phyloP scores from a whole-genome alignment of 371 early-diverging fungal genomes.

The Mortierella sp. region DNA sequence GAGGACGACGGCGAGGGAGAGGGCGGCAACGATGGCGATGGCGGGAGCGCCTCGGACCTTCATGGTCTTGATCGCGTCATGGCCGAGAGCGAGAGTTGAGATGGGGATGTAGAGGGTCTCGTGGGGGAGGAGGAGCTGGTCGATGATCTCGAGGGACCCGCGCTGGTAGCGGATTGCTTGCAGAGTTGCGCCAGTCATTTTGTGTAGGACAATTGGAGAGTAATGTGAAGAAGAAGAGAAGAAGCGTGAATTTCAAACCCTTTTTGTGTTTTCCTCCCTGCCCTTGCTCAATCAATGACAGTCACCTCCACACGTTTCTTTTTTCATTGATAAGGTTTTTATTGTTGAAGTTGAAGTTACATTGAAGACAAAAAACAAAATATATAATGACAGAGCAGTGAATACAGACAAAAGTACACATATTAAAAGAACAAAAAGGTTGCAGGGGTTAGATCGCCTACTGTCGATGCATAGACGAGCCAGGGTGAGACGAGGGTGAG shows the following conservation, averaged over 20 bases:
- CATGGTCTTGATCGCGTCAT: slow-evolving; percentile 94
- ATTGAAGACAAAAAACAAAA: background rate
- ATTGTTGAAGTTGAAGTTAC: background rate
- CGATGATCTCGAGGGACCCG: slow-evolving; percentile 81
- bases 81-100: slow-evolving; percentile 77
- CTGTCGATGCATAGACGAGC: slow-evolving; percentile 13
- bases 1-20: slow-evolving; percentile 91
- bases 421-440: background rate
- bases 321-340: background rate
- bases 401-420: slow-evolving; percentile 15
- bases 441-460: background rate
- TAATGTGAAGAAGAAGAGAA: background rate
- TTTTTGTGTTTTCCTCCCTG: slow-evolving; percentile 16
- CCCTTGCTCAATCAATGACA: background rate
- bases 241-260: background rate
- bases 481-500: slow-evolving; percentile 10
- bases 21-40: slow-evolving; percentile 96
- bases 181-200: slow-evolving; percentile 63
- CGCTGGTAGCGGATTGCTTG: slow-evolving; percentile 86
- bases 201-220: background rate
- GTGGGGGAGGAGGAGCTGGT: slow-evolving; percentile 95
- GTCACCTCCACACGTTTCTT: background rate
- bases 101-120: slow-evolving; percentile 85
- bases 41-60: slow-evolving; percentile 97
- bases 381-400: background rate